Evolutionary conservation across 2,329 filamentous ascomycete genomes (phyloP), one percentile per base, ranked within the genome.

Genomic region (Paramyrothecium roridum): DNA sequence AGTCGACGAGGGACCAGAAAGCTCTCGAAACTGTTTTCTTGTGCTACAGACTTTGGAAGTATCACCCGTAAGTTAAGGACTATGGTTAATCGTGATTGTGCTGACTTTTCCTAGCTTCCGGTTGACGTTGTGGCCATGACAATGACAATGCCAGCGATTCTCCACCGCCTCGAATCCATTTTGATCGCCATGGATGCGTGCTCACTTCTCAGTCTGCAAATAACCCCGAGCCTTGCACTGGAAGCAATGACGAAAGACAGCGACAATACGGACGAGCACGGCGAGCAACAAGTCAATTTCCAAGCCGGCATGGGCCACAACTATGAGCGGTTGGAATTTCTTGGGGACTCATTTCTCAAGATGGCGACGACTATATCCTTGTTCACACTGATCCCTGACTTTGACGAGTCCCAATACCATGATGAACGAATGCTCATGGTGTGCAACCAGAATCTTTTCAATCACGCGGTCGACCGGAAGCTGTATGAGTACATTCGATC

Each of bases 181-280:
- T 77, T 98, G 3, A 90, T 98, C 59, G 85, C 88, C 0, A 70
- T 89, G 0, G 93, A 99, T 59, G 89, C 87, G 1, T 91, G 87
- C 60, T 69, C 79, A 2, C 70, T 83, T 19, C 72, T 97, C 0
- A 81, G 80, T 3, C 76, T 98, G 1, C 65, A 79, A 0, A 80
- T 96, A 16, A 76, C 79, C 0, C 82, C 90, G 0, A 78, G 81
- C 2, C 76, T 96, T 26, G 93, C 93, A 0, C 78, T 99, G 0
- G 93, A 97, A 66, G 92, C 95, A 0, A 77, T 97, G 55, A 99
- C 95, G 1, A 97, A 99, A 66, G 91, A 97, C 64, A 93, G 89
- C 1, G 90, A 96, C 61, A 93, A 93, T 60, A 87, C 86, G 0
- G 88, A 89, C 8, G 90, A 96, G 40, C 83, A 91, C 57, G 79